Evolutionary conservation across 2,329 filamentous ascomycete species (phyloP).

Genomic region (Beauveria bassiana): DNA sequence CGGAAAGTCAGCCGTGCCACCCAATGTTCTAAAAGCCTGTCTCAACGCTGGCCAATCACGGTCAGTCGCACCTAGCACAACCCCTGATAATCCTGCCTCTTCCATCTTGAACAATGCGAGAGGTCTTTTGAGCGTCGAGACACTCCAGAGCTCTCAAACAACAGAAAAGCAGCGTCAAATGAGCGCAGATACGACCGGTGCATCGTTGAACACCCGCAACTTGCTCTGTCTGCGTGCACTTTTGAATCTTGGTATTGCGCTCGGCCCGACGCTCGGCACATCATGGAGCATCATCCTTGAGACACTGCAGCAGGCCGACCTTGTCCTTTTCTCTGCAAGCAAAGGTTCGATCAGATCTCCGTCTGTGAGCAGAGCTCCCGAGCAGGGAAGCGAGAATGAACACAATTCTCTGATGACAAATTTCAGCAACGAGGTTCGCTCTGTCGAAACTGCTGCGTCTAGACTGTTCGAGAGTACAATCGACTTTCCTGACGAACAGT

Average conservation of each 20-base stretch:
- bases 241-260: slow-evolving; percentile 88
- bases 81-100: slow-evolving; percentile 42
- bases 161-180: slow-evolving; percentile 52
- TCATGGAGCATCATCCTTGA: slow-evolving; percentile 91
- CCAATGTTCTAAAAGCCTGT: slow-evolving; percentile 61
- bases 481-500: slow-evolving; percentile 79
- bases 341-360: slow-evolving; percentile 46
- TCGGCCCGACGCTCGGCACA: slow-evolving; percentile 76
- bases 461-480: slow-evolving; percentile 86
- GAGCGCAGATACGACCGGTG: slow-evolving; percentile 45
- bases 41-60: slow-evolving; percentile 41
- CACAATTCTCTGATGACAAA: slow-evolving; percentile 49
- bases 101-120: slow-evolving; percentile 60
- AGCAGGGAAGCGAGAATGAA: slow-evolving; percentile 44
- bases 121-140: slow-evolving; percentile 67
- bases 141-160: slow-evolving; percentile 48
- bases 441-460: slow-evolving; percentile 80
- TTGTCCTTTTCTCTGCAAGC: slow-evolving; percentile 64
- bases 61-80: slow-evolving; percentile 35
- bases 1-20: slow-evolving; percentile 85
- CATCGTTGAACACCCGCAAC: slow-evolving; percentile 76
- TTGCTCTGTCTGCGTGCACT: slow-evolving; percentile 82
- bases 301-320: slow-evolving; percentile 85
- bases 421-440: slow-evolving; percentile 72
- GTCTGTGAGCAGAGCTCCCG: slow-evolving; percentile 37